These are phyloP conservation scores for Boletus edulis DNA, from an alignment of 768 basidiomycete species.

Conservation along the genomic window DNA sequence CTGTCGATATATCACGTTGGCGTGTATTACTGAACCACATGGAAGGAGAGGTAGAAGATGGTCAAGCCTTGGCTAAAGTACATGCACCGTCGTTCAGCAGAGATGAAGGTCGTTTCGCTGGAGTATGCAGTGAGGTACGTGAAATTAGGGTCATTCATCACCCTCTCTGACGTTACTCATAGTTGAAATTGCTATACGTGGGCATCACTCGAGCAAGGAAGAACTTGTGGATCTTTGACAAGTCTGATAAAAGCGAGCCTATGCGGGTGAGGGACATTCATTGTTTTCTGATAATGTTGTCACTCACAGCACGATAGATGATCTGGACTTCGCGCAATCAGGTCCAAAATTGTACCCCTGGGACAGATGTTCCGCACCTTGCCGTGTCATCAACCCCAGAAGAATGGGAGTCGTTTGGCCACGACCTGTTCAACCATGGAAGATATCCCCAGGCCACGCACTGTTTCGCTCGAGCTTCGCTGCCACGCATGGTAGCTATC, in stretches of 20 bases:
- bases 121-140: conserved; percentile 57
- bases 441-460: conserved; percentile 52
- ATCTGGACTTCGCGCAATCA: conserved; percentile 49
- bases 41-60: conserved; percentile 20
- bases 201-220: conserved; percentile 68
- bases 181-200: conserved; percentile 71
- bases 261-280: conserved; percentile 43
- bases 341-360: conserved; percentile 48
- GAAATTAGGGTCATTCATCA: not conserved
- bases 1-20: conserved; percentile 52
- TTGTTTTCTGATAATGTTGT: not conserved
- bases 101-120: conserved; percentile 47
- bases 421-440: conserved; percentile 36
- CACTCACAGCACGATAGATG: conserved; percentile 32
- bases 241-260: conserved; percentile 51
- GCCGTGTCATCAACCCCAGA: conserved; percentile 50
- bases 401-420: conserved; percentile 46
- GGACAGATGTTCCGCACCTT: conserved; percentile 48
- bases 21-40: conserved; percentile 50
- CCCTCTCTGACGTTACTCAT: not conserved
- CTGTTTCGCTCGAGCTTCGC: conserved; percentile 49
- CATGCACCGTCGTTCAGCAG: conserved; percentile 44
- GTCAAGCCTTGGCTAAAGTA: conserved; percentile 9
- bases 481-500: conserved; percentile 42
- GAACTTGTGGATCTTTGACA: conserved; percentile 69